Evolutionary conservation across 2,329 filamentous ascomycete genomes (phyloP).

Genomic region (Cephalotrichum gorgonifer): DNA sequence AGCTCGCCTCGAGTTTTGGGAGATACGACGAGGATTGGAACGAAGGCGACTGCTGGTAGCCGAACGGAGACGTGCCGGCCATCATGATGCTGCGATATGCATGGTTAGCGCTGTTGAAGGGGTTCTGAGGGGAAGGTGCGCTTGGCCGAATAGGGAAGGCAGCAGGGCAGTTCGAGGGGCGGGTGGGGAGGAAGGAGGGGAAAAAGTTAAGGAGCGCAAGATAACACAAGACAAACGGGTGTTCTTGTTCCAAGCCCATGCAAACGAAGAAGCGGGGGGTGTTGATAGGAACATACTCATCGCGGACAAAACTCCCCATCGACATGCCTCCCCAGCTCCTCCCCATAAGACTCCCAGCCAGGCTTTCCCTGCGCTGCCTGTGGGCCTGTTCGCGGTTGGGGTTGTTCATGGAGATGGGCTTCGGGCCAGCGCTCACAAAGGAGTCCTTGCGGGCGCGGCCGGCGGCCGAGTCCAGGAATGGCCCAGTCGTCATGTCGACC

Average conservation of each 20-base stretch:
- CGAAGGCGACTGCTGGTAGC: constrained; percentile 75
- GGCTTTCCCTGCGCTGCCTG: constrained; percentile 49
- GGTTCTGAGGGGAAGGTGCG: neutral
- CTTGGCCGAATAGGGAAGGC: neutral
- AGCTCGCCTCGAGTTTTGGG: constrained; percentile 91
- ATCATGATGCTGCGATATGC: constrained; percentile 66
- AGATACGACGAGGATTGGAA: constrained; percentile 95
- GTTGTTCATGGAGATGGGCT: constrained; percentile 58
- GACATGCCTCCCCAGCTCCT: constrained; percentile 96
- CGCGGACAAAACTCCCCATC: constrained; percentile 91
- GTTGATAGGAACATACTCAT: constrained; percentile 82
- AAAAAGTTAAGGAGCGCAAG: constrained; percentile 3
- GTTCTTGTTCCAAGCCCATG: neutral
- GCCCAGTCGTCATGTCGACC: constrained; percentile 48
- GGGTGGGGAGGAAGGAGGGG: neutral
- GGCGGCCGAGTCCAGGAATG: constrained; percentile 44
- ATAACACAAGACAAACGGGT: neutral
- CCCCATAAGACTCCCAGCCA: constrained; percentile 57
- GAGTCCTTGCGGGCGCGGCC: constrained; percentile 53
- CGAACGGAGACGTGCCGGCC: constrained; percentile 89
- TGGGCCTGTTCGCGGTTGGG: constrained; percentile 49
- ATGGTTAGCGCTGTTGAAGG: constrained; percentile 11
- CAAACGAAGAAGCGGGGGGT: constrained; percentile 6
- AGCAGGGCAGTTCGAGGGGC: neutral
- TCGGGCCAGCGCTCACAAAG: constrained; percentile 54